Evolutionary conservation across 495 filamentous ascomycete species (phyloP), one percentile per base, ranked within the genome.

Genomic region (Cercophora newfieldiana): DNA sequence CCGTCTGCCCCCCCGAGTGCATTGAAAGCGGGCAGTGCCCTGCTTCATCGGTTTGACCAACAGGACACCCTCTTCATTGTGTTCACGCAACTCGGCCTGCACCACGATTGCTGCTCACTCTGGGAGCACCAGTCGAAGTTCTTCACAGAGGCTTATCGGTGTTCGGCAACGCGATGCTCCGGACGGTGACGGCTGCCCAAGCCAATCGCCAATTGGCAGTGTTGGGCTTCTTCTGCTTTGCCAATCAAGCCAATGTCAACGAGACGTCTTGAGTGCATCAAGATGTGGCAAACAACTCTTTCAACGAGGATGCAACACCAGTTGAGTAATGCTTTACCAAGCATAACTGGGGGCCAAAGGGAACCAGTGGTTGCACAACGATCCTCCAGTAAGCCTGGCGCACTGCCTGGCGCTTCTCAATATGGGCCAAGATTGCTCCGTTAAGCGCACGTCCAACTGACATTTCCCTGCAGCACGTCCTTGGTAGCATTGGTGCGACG

Each of bases 311-410:
- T 24, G 50, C 50, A 22, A 8, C 21, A 53, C 8, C 19, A 14
- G 25, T 44, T 59, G 29, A 24, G 57, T 26, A 48, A 60, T 31
- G 29, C n/a, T 37, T 60, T 61, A 51, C 24, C 47, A 61, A 49
- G 22, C 59, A 47, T 24, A 16, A 28, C 59, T 61, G 59, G 59
- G 59, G 44, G 59, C 59, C 33, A 28, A 49, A 19, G 47, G n/a
- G 7, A 29, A 7, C 21, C 7, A 26, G 16, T 57, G 21, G 25
- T n/a, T 30, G 59, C 50, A 29, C 44, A 44, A 50, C 44, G 16
- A 44, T 44, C 18, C 10, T 14, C 37, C 37, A 44, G 37, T 44
- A 16, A 44, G 21, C 57, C 19, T 48, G 33, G 3, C 28, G 19
- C 56, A 28, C 56, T 29, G 29, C 56, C 25, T 31, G 26, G 28